Evolutionary conservation across 805 yeast genomes (phyloP).

Genomic region (Saturnispora sekii): DNA sequence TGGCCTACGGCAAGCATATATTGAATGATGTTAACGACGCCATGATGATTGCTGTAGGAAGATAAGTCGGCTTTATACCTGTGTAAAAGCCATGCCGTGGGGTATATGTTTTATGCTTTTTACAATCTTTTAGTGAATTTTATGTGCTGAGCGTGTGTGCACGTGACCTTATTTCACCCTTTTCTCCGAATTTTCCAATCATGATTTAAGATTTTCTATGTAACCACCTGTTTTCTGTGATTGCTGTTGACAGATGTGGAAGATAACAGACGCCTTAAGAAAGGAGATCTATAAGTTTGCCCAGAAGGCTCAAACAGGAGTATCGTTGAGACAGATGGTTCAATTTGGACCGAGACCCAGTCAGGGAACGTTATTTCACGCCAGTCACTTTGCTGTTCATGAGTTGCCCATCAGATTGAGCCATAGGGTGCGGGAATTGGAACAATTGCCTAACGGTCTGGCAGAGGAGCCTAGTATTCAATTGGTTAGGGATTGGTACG

Average conservation of each 20-base stretch:
- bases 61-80: slow-evolving; percentile 5
- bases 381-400: slow-evolving; percentile 75
- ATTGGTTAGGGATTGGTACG: slow-evolving; percentile 81
- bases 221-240: background rate
- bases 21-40: slow-evolving; percentile 34
- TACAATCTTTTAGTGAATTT: background rate
- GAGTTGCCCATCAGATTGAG: slow-evolving; percentile 84
- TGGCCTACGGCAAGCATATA: slow-evolving; percentile 25
- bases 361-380: slow-evolving; percentile 71
- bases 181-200: background rate
- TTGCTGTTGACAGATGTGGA: slow-evolving; percentile 28
- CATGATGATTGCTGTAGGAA: slow-evolving; percentile 29
- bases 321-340: slow-evolving; percentile 81
- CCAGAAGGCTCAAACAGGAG: slow-evolving; percentile 70
- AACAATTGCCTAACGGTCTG: slow-evolving; percentile 67
- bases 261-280: slow-evolving; percentile 38
- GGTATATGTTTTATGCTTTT: slow-evolving; percentile 1
- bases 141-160: background rate
- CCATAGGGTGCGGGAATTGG: slow-evolving; percentile 76
- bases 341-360: slow-evolving; percentile 76
- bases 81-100: no score
- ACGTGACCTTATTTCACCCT: slow-evolving; percentile 1
- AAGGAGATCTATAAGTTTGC: slow-evolving; percentile 58
- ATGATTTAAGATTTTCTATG: background rate
- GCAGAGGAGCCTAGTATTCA: slow-evolving; percentile 64